These are phyloP conservation scores for Canavalia gladiata DNA, from an alignment of 306 rosid genomes.

Conservation along the genomic window DNA sequence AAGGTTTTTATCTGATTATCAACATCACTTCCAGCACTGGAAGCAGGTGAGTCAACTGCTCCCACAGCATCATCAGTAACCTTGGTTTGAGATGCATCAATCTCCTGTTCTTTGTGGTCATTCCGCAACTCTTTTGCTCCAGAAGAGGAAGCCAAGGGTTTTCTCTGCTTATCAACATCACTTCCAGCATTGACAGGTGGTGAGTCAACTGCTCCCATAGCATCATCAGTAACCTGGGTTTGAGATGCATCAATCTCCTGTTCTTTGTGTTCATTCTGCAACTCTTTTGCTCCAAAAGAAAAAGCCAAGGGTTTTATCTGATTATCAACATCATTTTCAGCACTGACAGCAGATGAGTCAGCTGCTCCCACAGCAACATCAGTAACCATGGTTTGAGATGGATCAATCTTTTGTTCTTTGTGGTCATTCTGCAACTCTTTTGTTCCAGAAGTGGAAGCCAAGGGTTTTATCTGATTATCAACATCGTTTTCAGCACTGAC, in stretches of 20 bases:
- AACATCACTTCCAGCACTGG: conserved; percentile 11
- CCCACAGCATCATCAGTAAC: conserved; percentile 7
- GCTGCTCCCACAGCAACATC: conserved; percentile 18
- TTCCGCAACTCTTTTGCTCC: conserved; percentile 43
- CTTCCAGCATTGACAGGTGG: neutral
- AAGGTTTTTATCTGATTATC: conserved; percentile 18
- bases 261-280: conserved; percentile 29
- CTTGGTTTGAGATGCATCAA: conserved; percentile 45
- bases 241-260: conserved; percentile 27
- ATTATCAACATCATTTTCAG: conserved; percentile 24
- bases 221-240: conserved; percentile 38
- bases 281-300: conserved; percentile 37
- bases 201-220: conserved; percentile 44
- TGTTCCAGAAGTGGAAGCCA: conserved; percentile 40
- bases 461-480: neutral
- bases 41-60: conserved; percentile 50
- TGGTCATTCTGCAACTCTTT: conserved; percentile 43
- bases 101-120: conserved; percentile 27
- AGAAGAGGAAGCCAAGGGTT: neutral
- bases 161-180: too few relatives aligned
- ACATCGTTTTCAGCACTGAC: too few relatives aligned
- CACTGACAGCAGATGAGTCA: too few relatives aligned
- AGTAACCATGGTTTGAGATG: conserved; percentile 44
- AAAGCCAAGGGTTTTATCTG: conserved; percentile 28
- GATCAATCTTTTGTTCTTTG: conserved; percentile 20